Evolutionary conservation across 306 rosid species (phyloP), one percentile per base, ranked within the genome.

Genomic region (Coriaria nepalensis): DNA sequence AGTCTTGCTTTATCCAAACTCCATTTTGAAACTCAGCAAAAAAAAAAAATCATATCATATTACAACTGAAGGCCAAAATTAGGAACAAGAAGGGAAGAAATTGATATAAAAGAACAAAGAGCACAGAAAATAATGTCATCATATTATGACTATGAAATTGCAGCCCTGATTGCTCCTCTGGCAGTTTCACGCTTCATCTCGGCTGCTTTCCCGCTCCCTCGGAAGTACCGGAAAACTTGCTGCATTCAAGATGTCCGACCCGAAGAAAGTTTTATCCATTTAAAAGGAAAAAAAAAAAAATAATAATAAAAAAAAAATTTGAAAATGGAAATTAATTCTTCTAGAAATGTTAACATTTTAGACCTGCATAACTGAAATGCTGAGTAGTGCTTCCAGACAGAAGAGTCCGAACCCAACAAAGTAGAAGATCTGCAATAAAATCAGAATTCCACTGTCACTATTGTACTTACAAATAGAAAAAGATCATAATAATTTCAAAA

Each of bases 221-320:
- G 77, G 82, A 87, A 87, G 71, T 83, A 83, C 94, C 78, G 73
- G 51, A 80, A 83, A n/a, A 83, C 96, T 83, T 83, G 94, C 96
- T 87, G 94, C 50, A 58, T 33, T 20, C 29, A 20, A 20, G 3
- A 20, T 20, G 29, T 20, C 29, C 29, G 29, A 20, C 29, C 29
- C 29, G 29, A 20, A 20, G 29, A 20, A 20, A 1, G 29, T 20
- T 20, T 20, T 20, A 20, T 1, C 29, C 29, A 20, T 20, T 20
- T 20, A 20, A 20, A 20, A 20, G 3, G 1, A 3, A 20, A 20
- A 20, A 20, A 3, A 20, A 20, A 20, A 20, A n/a, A n/a, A n/a
- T n/a, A n/a, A n/a, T n/a, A n/a, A n/a, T n/a, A n/a, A 3, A 20
- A 20, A 20, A 20, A 3, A 20, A 20, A 20, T 1, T 20, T 1